These are phyloP conservation scores for Aspergillus homomorphus DNA, from an alignment of 495 filamentous ascomycete species.

Conservation along the genomic window DNA sequence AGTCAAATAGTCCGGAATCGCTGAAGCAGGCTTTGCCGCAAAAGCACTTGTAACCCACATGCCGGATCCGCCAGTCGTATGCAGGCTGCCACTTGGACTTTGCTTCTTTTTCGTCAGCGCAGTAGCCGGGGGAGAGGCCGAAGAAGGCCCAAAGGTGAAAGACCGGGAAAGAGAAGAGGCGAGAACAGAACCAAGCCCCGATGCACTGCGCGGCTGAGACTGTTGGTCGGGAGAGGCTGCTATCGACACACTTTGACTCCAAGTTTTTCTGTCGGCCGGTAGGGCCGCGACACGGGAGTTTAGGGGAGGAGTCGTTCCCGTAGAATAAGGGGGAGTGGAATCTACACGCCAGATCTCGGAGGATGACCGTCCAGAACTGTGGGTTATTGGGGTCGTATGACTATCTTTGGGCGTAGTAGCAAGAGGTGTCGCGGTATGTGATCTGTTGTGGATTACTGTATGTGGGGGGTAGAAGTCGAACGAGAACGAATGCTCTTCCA, in stretches of 20 bases:
- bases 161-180: constrained; percentile 70
- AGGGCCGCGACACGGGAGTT: constrained; percentile 31
- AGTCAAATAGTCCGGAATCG: constrained; percentile 32
- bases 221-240: constrained; percentile 65
- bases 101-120: constrained; percentile 53
- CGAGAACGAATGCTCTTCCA: constrained; percentile 30
- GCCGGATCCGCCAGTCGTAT: constrained; percentile 53
- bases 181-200: constrained; percentile 55
- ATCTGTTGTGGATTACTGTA: constrained; percentile 29
- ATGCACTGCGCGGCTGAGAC: constrained; percentile 38
- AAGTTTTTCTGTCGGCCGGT: constrained; percentile 32
- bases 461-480: constrained; percentile 31
- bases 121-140: constrained; percentile 60
- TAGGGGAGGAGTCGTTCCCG: constrained; percentile 66
- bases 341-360: constrained; percentile 41
- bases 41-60: constrained; percentile 66
- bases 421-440: constrained; percentile 32
- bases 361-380: constrained; percentile 52
- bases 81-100: constrained; percentile 65
- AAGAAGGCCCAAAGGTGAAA: constrained; percentile 62
- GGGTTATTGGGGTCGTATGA: constrained; percentile 53
- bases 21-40: constrained; percentile 42
- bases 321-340: constrained; percentile 51
- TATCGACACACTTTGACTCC: constrained; percentile 61
- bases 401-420: constrained; percentile 59